A percentile compares a stretch with the other conserved stretches of the same genome.
Conservation (phyloP, 2,329 filamentous ascomycete genomes). For the Dendrostoma leiphaemia region DNA sequence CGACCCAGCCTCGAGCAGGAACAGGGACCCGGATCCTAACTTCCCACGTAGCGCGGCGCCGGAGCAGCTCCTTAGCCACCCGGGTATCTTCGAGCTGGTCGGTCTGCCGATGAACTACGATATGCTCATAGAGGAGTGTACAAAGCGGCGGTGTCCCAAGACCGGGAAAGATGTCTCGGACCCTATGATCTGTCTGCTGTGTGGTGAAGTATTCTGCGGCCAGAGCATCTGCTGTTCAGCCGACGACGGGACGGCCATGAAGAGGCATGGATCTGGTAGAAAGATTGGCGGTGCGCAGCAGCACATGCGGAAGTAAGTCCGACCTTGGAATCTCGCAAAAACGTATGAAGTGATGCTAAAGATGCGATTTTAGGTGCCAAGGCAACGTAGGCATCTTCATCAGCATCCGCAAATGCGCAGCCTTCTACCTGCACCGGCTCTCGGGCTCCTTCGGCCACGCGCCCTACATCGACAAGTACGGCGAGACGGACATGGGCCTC, state of each 20-base stretch:
- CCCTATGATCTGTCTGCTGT: constrained; percentile 89
- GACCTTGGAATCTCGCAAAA: background rate
- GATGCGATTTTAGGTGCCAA: constrained; percentile 64
- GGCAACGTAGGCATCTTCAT: constrained; percentile 90
- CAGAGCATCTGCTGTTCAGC: constrained; percentile 89
- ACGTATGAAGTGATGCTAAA: constrained; percentile 12
- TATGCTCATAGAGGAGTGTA: constrained; percentile 86
- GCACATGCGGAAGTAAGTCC: constrained; percentile 79
- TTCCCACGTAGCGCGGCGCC: constrained; percentile 1
- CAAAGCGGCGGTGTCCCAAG: constrained; percentile 77
- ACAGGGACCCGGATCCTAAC: background rate
- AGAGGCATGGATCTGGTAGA: constrained; percentile 36
- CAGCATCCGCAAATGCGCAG: constrained; percentile 93
- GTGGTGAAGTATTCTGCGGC: constrained; percentile 93
- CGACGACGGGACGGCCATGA: constrained; percentile 44
- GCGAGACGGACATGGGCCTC: constrained; percentile 90
- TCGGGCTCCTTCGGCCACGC: constrained; percentile 84
- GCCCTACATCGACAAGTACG: constrained; percentile 93
- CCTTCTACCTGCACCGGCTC: constrained; percentile 79
- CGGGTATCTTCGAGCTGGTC: constrained; percentile 89
- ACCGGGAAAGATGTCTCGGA: constrained; percentile 91
- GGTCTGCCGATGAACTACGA: constrained; percentile 92
- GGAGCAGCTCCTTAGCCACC: constrained; percentile 61
- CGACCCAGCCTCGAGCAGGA: background rate
- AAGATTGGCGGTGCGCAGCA: constrained; percentile 82